A percentile compares a stretch with the other conserved stretches of the same genome.
Conservation (phyloP, 2,329 filamentous ascomycete species). For the Colletotrichum tropicale region DNA sequence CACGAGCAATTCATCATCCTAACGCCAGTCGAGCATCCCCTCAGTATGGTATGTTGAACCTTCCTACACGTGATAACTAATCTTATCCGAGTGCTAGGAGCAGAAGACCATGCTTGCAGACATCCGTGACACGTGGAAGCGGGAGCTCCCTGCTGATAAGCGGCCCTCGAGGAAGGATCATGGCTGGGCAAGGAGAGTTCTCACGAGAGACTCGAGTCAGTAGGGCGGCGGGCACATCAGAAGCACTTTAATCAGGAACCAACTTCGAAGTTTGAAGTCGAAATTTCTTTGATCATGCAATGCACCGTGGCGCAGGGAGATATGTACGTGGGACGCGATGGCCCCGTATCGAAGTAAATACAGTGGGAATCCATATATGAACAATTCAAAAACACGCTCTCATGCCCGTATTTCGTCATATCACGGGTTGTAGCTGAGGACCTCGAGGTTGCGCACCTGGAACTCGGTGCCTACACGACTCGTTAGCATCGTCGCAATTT, state of each 20-base stretch:
- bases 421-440: not conserved
- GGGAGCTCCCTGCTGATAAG: not conserved
- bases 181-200: not conserved
- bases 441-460: constrained; percentile 9
- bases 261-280: too few relatives aligned
- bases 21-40: not conserved
- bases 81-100: not conserved
- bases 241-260: not conserved
- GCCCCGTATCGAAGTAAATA: not conserved
- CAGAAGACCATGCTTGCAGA: not conserved
- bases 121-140: not conserved
- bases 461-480: not conserved
- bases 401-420: not conserved
- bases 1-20: not conserved
- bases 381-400: not conserved
- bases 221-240: not conserved
- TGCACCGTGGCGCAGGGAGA: not conserved
- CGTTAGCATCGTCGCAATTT: not conserved
- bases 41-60: not conserved
- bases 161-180: not conserved
- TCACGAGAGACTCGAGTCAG: not conserved
- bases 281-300: not conserved
- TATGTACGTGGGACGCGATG: not conserved
- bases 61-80: not conserved
- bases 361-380: not conserved